A percentile compares a stretch with the other conserved stretches of the same genome.
phyloP scores from a whole-genome alignment of 495 filamentous ascomycete species.

The Lasiosphaeria hispida region DNA sequence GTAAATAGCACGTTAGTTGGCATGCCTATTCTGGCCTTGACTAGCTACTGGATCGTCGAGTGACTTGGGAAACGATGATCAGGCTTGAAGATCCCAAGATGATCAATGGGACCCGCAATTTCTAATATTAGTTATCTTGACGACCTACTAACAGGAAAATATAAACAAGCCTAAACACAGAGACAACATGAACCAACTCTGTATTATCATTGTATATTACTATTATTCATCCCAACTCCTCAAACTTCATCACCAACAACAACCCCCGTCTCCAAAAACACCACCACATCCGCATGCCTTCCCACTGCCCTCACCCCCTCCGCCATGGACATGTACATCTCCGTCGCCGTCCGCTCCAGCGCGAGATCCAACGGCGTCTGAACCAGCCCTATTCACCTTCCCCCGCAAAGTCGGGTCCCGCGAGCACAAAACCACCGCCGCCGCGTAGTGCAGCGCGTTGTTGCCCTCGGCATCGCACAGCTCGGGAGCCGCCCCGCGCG shows the following conservation, averaged over 20 bases:
- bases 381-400: background rate
- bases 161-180: too few species aligned
- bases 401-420: background rate
- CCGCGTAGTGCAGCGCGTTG: slow-evolving; percentile 11
- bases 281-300: slow-evolving; percentile 3
- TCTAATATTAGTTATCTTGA: too few species aligned
- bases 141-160: too few species aligned
- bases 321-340: slow-evolving; percentile 1
- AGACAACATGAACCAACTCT: too few species aligned
- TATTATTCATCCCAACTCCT: too few species aligned
- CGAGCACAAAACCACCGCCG: background rate
- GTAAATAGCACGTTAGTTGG: too few species aligned
- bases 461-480: slow-evolving; percentile 3
- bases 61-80: too few species aligned
- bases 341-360: background rate
- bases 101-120: too few species aligned
- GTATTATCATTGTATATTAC: too few species aligned
- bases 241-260: background rate
- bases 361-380: background rate
- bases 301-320: background rate
- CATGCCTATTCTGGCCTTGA: too few species aligned
- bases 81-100: too few species aligned
- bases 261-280: slow-evolving; percentile 3
- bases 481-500: slow-evolving; percentile 1
- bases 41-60: too few species aligned